Conservation (phyloP, 1,284 basidiomycete genomes). For the Xerocomus minutiporus region DNA sequence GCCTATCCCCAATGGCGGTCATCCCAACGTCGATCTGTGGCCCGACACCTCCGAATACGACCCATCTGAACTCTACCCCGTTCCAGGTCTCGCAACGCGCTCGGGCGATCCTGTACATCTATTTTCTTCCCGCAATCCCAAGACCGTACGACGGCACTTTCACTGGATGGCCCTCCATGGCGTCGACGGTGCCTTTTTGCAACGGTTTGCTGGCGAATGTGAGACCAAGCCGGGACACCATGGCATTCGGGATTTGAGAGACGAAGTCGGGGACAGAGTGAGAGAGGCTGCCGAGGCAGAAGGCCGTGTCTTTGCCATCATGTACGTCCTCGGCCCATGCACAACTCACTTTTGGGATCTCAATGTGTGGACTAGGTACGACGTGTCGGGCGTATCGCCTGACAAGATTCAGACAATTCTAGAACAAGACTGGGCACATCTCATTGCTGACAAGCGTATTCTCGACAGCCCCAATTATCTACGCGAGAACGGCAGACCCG, state of each 20-base stretch:
- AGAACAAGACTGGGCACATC: constrained; percentile 65
- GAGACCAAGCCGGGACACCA: constrained; percentile 52
- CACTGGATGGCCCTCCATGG: constrained; percentile 77
- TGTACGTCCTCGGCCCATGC: constrained; percentile 43
- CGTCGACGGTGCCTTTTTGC: constrained; percentile 73
- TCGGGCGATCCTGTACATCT: constrained; percentile 57
- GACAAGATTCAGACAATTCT: constrained; percentile 56
- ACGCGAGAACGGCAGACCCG: not conserved
- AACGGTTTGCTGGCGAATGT: constrained; percentile 64
- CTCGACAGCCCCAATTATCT: constrained; percentile 43
- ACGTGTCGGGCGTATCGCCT: constrained; percentile 61
- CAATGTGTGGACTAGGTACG: constrained; percentile 52
- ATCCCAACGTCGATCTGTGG: constrained; percentile 68
- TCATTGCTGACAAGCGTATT: constrained; percentile 54
- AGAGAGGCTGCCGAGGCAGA: constrained; percentile 69
- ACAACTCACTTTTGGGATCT: not conserved
- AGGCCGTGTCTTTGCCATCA: constrained; percentile 72
- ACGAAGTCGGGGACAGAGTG: constrained; percentile 68
- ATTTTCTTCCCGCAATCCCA: constrained; percentile 70
- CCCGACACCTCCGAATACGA: constrained; percentile 69
- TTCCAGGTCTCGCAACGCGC: constrained; percentile 56
- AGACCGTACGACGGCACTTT: constrained; percentile 71
- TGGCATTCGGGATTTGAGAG: constrained; percentile 55
- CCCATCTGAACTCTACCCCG: constrained; percentile 62
- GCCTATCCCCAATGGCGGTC: constrained; percentile 61